Percentiles rank a stretch among this genome's conserved stretches.
Evolutionary conservation across 495 filamentous ascomycete species (phyloP).

Genomic region (Collariella sp.): DNA sequence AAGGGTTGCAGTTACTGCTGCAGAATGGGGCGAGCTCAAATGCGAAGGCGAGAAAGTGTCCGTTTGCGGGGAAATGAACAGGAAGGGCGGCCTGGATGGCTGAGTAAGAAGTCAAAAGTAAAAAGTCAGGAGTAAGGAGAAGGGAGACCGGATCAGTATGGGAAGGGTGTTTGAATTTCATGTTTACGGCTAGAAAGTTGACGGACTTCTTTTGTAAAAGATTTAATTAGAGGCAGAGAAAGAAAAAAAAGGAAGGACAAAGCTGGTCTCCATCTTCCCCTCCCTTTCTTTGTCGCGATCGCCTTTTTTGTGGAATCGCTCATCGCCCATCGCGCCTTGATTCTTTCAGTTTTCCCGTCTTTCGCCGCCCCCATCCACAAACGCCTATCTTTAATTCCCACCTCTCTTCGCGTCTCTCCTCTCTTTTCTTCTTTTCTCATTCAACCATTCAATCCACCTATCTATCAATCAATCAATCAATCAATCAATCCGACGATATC

Average conservation of each 20-base stretch:
- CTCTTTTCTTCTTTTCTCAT: neutral
- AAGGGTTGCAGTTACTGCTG: slow-evolving; percentile 13
- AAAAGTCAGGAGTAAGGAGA: too few species aligned
- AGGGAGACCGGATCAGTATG: too few species aligned
- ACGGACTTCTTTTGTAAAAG: too few species aligned
- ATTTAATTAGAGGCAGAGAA: slow-evolving; percentile 3
- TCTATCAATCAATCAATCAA: neutral
- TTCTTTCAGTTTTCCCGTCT: neutral
- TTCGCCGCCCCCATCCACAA: neutral
- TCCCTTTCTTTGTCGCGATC: slow-evolving; percentile 13
- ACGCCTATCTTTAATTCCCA: neutral
- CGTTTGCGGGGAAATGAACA: neutral
- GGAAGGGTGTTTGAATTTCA: too few species aligned
- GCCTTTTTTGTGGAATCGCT: neutral
- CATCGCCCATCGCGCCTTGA: neutral
- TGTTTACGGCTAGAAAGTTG: too few species aligned
- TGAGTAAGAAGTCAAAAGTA: neutral
- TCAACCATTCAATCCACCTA: neutral
- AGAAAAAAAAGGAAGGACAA: slow-evolving; percentile 10
- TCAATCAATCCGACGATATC: neutral
- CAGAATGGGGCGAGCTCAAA: slow-evolving; percentile 5
- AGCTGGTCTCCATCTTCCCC: neutral
- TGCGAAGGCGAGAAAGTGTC: too few species aligned
- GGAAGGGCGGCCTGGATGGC: neutral
- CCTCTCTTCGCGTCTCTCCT: neutral